Evolutionary conservation across 1,284 basidiomycete genomes (phyloP).

Genomic region (Puccinia novopanici): DNA sequence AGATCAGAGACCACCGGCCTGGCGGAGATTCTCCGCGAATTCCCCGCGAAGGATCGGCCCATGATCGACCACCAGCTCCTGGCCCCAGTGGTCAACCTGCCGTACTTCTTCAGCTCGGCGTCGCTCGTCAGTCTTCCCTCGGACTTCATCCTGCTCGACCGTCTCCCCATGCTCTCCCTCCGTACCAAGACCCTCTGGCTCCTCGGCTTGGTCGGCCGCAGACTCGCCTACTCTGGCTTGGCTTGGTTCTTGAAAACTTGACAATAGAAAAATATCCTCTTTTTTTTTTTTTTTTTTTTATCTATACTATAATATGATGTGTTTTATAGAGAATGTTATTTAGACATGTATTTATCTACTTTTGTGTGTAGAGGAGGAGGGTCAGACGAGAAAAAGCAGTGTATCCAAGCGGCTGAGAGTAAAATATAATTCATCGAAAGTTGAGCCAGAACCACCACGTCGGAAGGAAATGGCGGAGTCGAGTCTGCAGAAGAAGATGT

Average conservation of each 20-base stretch:
- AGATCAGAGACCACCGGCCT: neutral
- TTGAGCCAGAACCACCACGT: neutral
- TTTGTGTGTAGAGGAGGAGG: too few relatives aligned
- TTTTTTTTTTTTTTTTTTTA: too few relatives aligned
- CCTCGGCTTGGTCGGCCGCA: neutral
- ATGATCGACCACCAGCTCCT: conserved; percentile 6
- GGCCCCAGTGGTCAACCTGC: neutral
- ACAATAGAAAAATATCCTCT: too few relatives aligned
- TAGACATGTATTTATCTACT: too few relatives aligned
- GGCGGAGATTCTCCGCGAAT: neutral
- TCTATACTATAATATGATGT: too few relatives aligned
- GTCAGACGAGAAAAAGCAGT: too few relatives aligned
- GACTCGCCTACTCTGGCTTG: neutral
- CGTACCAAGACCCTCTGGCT: conserved; percentile 9
- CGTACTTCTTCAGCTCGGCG: conserved; percentile 8
- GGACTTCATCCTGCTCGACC: conserved; percentile 11
- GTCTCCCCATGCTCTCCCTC: neutral
- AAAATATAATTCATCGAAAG: too few relatives aligned
- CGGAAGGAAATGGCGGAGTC: neutral
- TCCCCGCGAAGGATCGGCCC: neutral
- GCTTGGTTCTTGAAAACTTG: conserved; percentile 24
- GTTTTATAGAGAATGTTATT: too few relatives aligned
- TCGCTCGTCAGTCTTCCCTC: neutral
- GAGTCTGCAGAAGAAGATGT: conserved; percentile 16
- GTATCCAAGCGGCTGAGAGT: too few relatives aligned